Evolutionary conservation across 2,329 filamentous ascomycete genomes (phyloP).

Genomic region (Pleoardoris graminearum): DNA sequence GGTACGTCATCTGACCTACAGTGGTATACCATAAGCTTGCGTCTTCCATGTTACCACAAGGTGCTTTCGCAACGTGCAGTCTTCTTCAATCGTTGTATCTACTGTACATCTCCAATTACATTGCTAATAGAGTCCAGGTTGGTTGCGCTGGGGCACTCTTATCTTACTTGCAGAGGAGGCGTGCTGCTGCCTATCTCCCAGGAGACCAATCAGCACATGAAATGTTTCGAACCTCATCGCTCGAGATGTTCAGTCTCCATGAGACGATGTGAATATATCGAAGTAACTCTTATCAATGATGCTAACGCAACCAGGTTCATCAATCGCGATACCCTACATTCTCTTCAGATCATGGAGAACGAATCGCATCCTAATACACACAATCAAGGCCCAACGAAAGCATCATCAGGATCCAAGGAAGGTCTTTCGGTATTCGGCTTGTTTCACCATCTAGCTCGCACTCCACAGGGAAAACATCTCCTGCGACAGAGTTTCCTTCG

Average conservation of each 20-base stretch:
- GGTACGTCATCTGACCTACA: constrained; percentile 54
- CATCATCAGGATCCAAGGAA: constrained; percentile 71
- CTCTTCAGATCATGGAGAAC: constrained; percentile 81
- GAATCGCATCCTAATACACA: constrained; percentile 83
- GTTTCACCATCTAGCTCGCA: constrained; percentile 74
- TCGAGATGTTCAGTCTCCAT: constrained; percentile 75
- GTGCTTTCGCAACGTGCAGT: no score
- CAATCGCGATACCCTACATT: constrained; percentile 76
- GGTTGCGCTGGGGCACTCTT: constrained; percentile 88
- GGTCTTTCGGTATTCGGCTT: constrained; percentile 82
- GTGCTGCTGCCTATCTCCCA: constrained; percentile 64
- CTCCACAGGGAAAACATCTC: constrained; percentile 73
- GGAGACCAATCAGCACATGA: constrained; percentile 59
- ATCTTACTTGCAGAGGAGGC: constrained; percentile 73
- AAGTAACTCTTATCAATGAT: constrained; percentile 43
- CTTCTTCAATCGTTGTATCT: no score
- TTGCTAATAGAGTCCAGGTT: constrained; percentile 52
- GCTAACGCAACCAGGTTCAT: constrained; percentile 67
- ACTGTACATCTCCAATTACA: neutral
- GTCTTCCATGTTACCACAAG: no score
- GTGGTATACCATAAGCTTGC: no score
- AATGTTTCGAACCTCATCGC: constrained; percentile 62
- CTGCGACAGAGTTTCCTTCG: constrained; percentile 82
- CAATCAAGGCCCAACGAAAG: constrained; percentile 68
- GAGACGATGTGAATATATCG: constrained; percentile 58